Base-by-base conservation (phyloP, 2,329 filamentous ascomycete genomes). In the Epichloe coenophiala region DNA sequence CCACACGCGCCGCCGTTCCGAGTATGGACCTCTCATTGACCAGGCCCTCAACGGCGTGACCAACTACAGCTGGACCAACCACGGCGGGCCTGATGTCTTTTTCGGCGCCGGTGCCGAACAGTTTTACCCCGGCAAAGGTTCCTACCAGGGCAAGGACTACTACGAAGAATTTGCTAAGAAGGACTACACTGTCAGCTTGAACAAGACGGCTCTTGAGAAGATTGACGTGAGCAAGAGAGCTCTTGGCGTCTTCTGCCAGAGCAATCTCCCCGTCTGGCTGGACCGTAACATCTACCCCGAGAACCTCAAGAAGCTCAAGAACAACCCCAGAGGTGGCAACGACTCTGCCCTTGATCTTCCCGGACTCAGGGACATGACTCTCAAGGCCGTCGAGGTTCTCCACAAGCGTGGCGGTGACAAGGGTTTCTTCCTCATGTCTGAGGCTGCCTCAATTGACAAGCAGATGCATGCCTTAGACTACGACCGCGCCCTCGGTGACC, bases 381-480 rank as follows among this genome's bases (percentile, higher is more conserved):
- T 90, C 58, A 94, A 94, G 72, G 87, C 87, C 23, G 77, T 93
- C 47, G 86, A 91, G 53, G 80, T 91, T 49, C 77, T 93, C n/a
- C 70, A 84, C 64, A 73, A 73, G 39, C 75, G 79, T 52, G 80
- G 81, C 27, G 76, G 76, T 36, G 75, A 84, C 52, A 76, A 86
- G 53, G 88, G 88, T 5, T 94, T 85, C 77, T 88, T 93, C 74
- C 75, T 94, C 61, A 93, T 94, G 87, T 81, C 82, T 12, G 88
- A 94, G 66, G 88, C 84, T 27, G 88, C 88, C 15, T 87, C 81
- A 2, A 86, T 94, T 58, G 88, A 93, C 70, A 94, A 94, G 75
- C 84, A 88, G 75, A 93, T 94, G 87, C 88, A 94, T 69, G 65
- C 72, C 2, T 77, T 93, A 19, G 88, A 93, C 70, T 93, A 93